Percentiles rank a stretch among this genome's conserved stretches.
These are phyloP conservation scores for Diplodia scrobiculata DNA, from an alignment of 2,329 filamentous ascomycete species.

Conservation along the genomic window DNA sequence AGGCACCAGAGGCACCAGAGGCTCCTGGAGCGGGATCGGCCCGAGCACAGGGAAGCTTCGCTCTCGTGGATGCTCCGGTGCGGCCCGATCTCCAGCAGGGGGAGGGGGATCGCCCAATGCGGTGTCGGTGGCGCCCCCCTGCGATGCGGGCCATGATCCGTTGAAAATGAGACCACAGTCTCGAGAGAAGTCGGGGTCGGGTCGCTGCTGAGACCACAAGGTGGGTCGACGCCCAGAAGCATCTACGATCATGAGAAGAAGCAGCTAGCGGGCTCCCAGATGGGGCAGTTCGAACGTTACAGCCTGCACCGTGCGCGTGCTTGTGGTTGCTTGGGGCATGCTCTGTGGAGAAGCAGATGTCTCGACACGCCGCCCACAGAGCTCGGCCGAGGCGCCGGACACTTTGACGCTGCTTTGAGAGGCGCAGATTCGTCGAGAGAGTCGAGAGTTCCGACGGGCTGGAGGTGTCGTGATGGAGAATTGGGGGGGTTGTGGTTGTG, in stretches of 20 bases:
- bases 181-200: constrained; percentile 19
- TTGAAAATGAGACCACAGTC: constrained; percentile 17
- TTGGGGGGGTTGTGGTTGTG: no score
- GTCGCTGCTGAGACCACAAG: background rate
- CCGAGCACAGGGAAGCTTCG: constrained; percentile 8
- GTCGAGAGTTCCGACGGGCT: background rate
- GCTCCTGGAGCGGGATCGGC: constrained; percentile 15
- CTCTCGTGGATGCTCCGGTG: background rate
- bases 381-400: constrained; percentile 4
- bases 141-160: background rate
- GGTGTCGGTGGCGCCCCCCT: constrained; percentile 6
- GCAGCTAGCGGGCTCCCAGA: background rate
- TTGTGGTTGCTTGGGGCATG: constrained; percentile 8
- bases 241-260: background rate
- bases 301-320: constrained; percentile 2
- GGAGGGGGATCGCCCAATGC: constrained; percentile 11
- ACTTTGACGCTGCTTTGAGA: background rate
- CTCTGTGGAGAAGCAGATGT: constrained; percentile 1
- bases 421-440: background rate
- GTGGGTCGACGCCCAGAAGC: background rate
- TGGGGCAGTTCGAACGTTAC: constrained; percentile 1
- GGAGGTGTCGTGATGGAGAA: constrained; percentile 1
- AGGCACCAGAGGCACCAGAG: background rate
- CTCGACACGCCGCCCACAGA: background rate
- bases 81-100: constrained; percentile 15